A percentile compares a stretch with the other conserved stretches of the same genome.
Evolutionary conservation across 495 filamentous ascomycete species (phyloP).

Genomic region (Trichodelitschia bisporula): DNA sequence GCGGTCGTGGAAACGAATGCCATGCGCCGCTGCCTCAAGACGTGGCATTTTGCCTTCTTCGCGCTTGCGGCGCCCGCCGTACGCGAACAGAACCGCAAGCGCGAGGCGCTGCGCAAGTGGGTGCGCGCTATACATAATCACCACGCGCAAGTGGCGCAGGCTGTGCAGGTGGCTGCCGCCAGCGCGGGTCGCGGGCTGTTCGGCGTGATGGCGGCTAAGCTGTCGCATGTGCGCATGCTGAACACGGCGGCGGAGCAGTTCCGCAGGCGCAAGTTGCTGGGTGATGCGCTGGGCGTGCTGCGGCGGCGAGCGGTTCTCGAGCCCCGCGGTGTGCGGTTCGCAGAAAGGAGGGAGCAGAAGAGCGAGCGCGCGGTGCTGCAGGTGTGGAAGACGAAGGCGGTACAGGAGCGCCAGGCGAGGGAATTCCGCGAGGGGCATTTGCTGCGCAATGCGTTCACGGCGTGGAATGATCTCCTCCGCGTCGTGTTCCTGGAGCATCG

Average conservation of each 20-base stretch:
- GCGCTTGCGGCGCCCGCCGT: constrained; percentile 31
- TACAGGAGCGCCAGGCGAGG: constrained; percentile 26
- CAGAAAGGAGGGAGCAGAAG: constrained; percentile 22
- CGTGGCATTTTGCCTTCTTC: too few species aligned
- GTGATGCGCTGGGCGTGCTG: constrained; percentile 3
- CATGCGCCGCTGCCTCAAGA: constrained; percentile 16
- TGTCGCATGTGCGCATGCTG: neutral
- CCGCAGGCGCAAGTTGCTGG: constrained; percentile 4
- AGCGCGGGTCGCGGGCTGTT: constrained; percentile 1
- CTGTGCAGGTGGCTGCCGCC: constrained; percentile 3
- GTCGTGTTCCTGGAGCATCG: constrained; percentile 25
- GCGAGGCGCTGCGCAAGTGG: constrained; percentile 7
- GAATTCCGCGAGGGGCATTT: constrained; percentile 26
- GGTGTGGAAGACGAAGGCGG: constrained; percentile 26
- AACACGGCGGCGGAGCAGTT: constrained; percentile 4
- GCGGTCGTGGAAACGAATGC: constrained; percentile 21
- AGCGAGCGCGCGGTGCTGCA: constrained; percentile 23
- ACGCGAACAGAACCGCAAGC: constrained; percentile 8
- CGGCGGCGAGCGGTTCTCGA: constrained; percentile 6
- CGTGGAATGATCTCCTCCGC: constrained; percentile 42
- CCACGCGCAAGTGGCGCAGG: constrained; percentile 4
- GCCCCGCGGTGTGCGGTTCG: constrained; percentile 13
- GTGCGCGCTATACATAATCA: constrained; percentile 3
- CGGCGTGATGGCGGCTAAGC: too few species aligned
- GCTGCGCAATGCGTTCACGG: constrained; percentile 31